phyloP scores from a whole-genome alignment of 805 yeast genomes.

The Starmera caribaea region DNA sequence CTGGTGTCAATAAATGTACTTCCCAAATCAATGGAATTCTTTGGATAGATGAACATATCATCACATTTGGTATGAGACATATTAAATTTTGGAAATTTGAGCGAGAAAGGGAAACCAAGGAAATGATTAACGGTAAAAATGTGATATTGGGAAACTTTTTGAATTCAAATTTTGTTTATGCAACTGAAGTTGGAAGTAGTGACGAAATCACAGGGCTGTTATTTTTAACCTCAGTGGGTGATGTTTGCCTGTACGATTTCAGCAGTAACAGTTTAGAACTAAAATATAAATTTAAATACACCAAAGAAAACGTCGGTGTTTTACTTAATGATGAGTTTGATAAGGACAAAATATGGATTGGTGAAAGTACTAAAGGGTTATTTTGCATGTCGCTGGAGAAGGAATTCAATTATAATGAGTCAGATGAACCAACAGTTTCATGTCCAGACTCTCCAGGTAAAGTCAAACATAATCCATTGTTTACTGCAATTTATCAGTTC shows the following conservation, averaged over 20 bases:
- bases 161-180: slow-evolving; percentile 37
- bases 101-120: slow-evolving; percentile 12
- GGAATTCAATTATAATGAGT: too few species aligned
- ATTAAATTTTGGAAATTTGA: slow-evolving; percentile 52
- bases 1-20: slow-evolving; percentile 54
- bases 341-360: slow-evolving; percentile 22
- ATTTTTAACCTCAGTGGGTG: slow-evolving; percentile 17
- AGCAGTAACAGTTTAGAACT: slow-evolving; percentile 8
- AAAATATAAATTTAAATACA: slow-evolving; percentile 6
- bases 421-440: too few species aligned
- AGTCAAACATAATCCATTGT: slow-evolving; percentile 12
- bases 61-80: slow-evolving; percentile 54
- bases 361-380: slow-evolving; percentile 7
- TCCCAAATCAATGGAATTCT: slow-evolving; percentile 43
- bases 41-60: slow-evolving; percentile 41
- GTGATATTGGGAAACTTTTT: slow-evolving; percentile 42
- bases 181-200: slow-evolving; percentile 16
- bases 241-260: slow-evolving; percentile 12
- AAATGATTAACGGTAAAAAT: slow-evolving; percentile 46
- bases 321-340: slow-evolving; percentile 9
- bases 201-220: slow-evolving; percentile 10
- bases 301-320: slow-evolving; percentile 9
- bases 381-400: too few species aligned
- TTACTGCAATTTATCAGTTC: slow-evolving; percentile 16
- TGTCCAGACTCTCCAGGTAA: slow-evolving; percentile 19